These are phyloP conservation scores for Plasmodium ovale DNA, from an alignment of 169 alveolate genomes.

Conservation along the genomic window DNA sequence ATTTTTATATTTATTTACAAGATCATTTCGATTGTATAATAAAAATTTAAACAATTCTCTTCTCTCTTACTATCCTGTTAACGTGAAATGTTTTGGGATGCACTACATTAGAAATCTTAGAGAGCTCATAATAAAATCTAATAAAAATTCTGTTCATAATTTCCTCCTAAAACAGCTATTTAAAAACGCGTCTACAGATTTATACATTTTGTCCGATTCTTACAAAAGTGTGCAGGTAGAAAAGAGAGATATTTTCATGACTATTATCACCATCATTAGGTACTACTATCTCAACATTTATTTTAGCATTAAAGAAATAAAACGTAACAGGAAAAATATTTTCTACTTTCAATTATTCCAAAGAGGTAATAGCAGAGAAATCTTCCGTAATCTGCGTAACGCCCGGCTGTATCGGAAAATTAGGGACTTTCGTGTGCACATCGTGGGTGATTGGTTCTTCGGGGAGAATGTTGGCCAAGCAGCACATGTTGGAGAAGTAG, in stretches of 20 bases:
- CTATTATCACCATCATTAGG: constrained; percentile 54
- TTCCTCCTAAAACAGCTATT: constrained; percentile 54
- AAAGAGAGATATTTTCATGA: constrained; percentile 65
- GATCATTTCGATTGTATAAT: constrained; percentile 67
- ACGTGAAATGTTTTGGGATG: constrained; percentile 35
- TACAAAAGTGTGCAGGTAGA: constrained; percentile 70
- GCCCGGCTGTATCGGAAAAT: neutral
- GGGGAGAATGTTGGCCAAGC: neutral
- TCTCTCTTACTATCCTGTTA: constrained; percentile 66
- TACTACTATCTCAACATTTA: constrained; percentile 63
- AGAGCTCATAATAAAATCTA: constrained; percentile 44
- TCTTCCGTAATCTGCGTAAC: constrained; percentile 1
- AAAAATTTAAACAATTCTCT: constrained; percentile 39
- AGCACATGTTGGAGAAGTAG: neutral
- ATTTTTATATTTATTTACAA: constrained; percentile 70
- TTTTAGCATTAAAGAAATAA: constrained; percentile 52
- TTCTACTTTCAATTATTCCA: constrained; percentile 65
- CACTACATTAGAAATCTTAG: constrained; percentile 47
- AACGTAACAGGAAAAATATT: constrained; percentile 44
- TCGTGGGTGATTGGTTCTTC: too few species aligned
- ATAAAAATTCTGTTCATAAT: neutral
- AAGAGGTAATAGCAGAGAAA: constrained; percentile 3
- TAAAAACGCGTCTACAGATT: constrained; percentile 26
- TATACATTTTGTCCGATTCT: constrained; percentile 63
- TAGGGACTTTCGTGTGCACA: neutral